A percentile compares a stretch with the other conserved stretches of the same genome.
Conservation (phyloP, 2,329 filamentous ascomycete species). For the Colletotrichum cordylinicola region DNA sequence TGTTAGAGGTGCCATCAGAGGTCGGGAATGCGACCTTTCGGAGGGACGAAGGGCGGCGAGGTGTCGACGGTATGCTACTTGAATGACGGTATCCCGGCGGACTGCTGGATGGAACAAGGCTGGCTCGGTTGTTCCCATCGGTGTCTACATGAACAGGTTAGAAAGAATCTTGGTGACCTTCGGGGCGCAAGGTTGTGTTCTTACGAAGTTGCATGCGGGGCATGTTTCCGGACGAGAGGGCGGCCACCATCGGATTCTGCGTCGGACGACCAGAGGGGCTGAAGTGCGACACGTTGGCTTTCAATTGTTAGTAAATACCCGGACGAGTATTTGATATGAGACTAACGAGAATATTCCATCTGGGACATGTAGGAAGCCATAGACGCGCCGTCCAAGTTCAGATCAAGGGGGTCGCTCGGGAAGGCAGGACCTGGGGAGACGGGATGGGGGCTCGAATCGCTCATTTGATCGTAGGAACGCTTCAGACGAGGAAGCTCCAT, state of each 20-base stretch:
- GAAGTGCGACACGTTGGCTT: neutral
- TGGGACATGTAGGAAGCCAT: neutral
- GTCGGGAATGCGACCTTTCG: neutral
- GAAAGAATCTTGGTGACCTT: too few relatives aligned
- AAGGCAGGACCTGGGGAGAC: neutral
- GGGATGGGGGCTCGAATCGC: neutral
- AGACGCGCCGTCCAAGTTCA: neutral
- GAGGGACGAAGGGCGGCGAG: neutral
- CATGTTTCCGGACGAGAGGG: neutral
- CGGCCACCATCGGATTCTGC: neutral
- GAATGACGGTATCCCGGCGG: neutral
- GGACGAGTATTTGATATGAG: neutral
- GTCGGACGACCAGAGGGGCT: neutral
- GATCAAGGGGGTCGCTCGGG: neutral
- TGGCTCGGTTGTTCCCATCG: slow-evolving; percentile 8
- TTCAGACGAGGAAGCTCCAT: neutral
- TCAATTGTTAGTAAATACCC: neutral
- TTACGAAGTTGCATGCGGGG: neutral
- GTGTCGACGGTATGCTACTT: neutral
- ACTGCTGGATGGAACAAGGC: neutral
- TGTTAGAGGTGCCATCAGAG: neutral
- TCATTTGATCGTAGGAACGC: neutral
- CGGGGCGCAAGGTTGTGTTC: neutral
- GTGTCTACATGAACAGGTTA: neutral
- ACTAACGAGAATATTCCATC: neutral